Conservation (phyloP, 495 filamentous ascomycete genomes). For the Penicillium steckii region DNA sequence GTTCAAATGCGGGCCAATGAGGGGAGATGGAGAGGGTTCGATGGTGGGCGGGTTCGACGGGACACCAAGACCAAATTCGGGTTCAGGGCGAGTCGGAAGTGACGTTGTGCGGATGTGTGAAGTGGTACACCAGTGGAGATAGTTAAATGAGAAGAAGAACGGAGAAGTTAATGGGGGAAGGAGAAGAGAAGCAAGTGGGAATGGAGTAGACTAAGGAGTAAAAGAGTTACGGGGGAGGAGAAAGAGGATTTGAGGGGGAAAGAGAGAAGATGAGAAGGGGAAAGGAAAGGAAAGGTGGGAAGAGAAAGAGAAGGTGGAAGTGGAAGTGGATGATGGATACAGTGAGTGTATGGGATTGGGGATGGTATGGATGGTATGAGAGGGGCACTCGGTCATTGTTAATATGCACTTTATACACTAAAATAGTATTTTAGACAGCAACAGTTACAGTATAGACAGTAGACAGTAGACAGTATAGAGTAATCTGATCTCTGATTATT, state of each 20-base stretch:
- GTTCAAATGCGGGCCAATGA: background rate
- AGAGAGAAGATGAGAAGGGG: background rate
- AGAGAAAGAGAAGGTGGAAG: background rate
- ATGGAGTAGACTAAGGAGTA: background rate
- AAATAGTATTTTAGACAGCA: no score
- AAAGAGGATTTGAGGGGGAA: no score
- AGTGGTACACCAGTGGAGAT: background rate
- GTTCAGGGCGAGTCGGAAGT: constrained; percentile 8
- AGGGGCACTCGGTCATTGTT: no score
- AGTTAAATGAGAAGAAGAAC: background rate
- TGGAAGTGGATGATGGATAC: background rate
- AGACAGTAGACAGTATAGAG: no score
- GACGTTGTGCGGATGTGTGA: constrained; percentile 3
- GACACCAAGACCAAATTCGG: constrained; percentile 2
- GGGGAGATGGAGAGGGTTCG: constrained; percentile 1
- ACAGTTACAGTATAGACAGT: no score
- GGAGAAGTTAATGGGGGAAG: background rate
- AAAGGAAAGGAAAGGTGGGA: background rate
- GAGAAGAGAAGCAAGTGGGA: background rate
- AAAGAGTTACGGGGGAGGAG: no score
- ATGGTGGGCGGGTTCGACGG: constrained; percentile 1
- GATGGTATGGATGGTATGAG: no score
- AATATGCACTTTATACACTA: background rate
- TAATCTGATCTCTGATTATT: constrained; percentile 3
- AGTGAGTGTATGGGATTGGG: background rate